Evolutionary conservation across 805 yeast genomes (phyloP).

Genomic region (Pichia manshurica): DNA sequence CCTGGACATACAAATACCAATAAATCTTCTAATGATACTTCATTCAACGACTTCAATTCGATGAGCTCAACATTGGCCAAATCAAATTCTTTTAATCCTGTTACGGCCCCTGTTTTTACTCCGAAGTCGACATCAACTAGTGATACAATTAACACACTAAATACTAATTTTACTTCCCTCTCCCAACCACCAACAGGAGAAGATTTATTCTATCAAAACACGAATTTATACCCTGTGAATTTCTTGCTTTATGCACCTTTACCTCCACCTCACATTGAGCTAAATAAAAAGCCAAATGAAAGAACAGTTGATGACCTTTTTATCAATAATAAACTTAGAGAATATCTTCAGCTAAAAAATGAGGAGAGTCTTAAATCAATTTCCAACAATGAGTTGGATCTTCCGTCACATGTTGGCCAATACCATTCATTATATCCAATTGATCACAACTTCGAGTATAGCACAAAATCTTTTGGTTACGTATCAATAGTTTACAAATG

Average conservation of each 20-base stretch:
- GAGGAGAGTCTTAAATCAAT: constrained; percentile 69
- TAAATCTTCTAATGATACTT: not conserved
- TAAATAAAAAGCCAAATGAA: constrained; percentile 64
- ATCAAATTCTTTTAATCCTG: constrained; percentile 24
- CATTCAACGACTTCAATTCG: not conserved
- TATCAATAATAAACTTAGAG: constrained; percentile 66
- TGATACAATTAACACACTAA: constrained; percentile 12
- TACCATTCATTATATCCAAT: constrained; percentile 85
- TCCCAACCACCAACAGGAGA: constrained; percentile 15
- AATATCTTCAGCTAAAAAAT: constrained; percentile 62
- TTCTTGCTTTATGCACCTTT: constrained; percentile 87
- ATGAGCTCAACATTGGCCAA: constrained; percentile 1
- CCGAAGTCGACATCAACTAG: constrained; percentile 33
- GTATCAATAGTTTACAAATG: constrained; percentile 70
- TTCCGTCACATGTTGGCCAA: constrained; percentile 74
- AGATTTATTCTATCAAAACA: constrained; percentile 30
- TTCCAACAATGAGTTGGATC: constrained; percentile 41
- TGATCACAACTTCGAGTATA: constrained; percentile 43
- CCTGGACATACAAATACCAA: not conserved
- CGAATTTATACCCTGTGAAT: constrained; percentile 51
- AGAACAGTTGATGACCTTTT: constrained; percentile 65
- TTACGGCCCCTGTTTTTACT: constrained; percentile 28
- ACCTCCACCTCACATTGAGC: constrained; percentile 67
- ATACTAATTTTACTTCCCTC: constrained; percentile 8
- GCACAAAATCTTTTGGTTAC: constrained; percentile 43